A percentile compares a stretch with the other conserved stretches of the same genome.
phyloP scores from a whole-genome alignment of 1,284 basidiomycete species.

The Cryptococcus sp. region DNA sequence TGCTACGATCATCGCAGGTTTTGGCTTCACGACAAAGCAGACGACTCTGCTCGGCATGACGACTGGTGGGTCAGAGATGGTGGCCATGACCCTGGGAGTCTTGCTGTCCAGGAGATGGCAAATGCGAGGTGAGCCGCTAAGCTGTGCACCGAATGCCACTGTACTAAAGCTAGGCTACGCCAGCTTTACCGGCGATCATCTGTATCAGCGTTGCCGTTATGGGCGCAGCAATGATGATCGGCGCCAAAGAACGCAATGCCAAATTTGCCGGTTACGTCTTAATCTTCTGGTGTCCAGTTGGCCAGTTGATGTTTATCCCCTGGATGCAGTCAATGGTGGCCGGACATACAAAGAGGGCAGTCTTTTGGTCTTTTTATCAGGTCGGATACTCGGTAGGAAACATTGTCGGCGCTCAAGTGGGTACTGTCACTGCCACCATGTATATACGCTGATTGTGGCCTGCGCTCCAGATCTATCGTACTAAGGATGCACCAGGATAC shows the following conservation, averaged over 20 bases:
- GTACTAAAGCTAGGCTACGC: neutral
- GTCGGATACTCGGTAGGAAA: slow-evolving; percentile 8
- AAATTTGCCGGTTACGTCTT: slow-evolving; percentile 6
- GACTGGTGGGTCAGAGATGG: slow-evolving; percentile 9
- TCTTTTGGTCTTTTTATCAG: slow-evolving; percentile 8
- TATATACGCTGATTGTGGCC: neutral
- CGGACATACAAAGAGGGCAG: slow-evolving; percentile 12
- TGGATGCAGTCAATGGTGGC: slow-evolving; percentile 8
- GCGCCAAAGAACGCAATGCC: slow-evolving; percentile 2
- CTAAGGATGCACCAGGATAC: slow-evolving; percentile 5
- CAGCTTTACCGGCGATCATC: slow-evolving; percentile 10
- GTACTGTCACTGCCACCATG: neutral
- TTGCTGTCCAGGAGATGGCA: slow-evolving; percentile 6
- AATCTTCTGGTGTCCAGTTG: slow-evolving; percentile 9
- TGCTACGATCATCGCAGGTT: slow-evolving; percentile 13
- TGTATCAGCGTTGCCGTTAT: slow-evolving; percentile 8
- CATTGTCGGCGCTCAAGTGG: neutral
- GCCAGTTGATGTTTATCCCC: slow-evolving; percentile 13
- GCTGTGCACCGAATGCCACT: too few species aligned
- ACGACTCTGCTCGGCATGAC: slow-evolving; percentile 13
- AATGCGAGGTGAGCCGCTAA: slow-evolving; percentile 2
- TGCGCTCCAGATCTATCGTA: neutral
- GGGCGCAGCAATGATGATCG: slow-evolving; percentile 7
- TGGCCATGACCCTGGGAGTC: slow-evolving; percentile 7
- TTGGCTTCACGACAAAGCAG: slow-evolving; percentile 11